A percentile compares a stretch with the other conserved stretches of the same genome.
Conservation (phyloP, 768 basidiomycete genomes). For the Udeniomyces megalosporus region DNA sequence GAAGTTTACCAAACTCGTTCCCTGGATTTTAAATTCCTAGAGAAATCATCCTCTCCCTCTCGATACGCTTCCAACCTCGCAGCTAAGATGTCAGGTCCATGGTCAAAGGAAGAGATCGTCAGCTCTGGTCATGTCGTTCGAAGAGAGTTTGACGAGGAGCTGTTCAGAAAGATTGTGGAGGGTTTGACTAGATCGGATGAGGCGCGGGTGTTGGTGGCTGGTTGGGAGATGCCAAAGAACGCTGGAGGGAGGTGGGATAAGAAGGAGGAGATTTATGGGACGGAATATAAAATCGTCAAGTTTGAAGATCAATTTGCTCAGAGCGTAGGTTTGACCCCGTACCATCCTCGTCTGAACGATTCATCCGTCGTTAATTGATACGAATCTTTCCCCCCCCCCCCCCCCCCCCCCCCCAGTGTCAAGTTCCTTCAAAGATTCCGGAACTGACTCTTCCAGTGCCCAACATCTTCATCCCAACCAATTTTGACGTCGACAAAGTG, state of each 20-base stretch:
- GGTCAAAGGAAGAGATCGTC: slow-evolving; percentile 60
- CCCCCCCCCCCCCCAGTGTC: no score
- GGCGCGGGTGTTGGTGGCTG: slow-evolving; percentile 62
- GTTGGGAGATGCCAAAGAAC: slow-evolving; percentile 47
- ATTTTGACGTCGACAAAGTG: slow-evolving; percentile 65
- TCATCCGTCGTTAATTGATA: no score
- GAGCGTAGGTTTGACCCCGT: no score
- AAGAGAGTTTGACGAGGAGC: slow-evolving; percentile 48
- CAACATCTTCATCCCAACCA: slow-evolving; percentile 80
- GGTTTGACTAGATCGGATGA: slow-evolving; percentile 36
- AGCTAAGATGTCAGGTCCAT: slow-evolving; percentile 50
- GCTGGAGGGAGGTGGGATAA: slow-evolving; percentile 32
- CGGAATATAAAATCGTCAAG: slow-evolving; percentile 51
- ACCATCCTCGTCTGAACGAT: no score
- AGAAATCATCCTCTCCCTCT: slow-evolving; percentile 57
- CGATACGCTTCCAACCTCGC: slow-evolving; percentile 61
- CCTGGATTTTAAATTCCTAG: slow-evolving; percentile 69
- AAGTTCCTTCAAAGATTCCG: background rate
- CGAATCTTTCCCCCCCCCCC: no score
- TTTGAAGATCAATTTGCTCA: slow-evolving; percentile 37
- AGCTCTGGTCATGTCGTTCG: slow-evolving; percentile 52
- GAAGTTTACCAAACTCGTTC: slow-evolving; percentile 45
- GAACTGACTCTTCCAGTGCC: slow-evolving; percentile 65
- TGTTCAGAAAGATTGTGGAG: background rate
- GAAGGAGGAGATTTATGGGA: slow-evolving; percentile 84